A percentile compares a stretch with the other conserved stretches of the same genome.
phyloP scores from a whole-genome alignment of 2,329 filamentous ascomycete genomes.

The Ceratocystiopsis brevicomis region DNA sequence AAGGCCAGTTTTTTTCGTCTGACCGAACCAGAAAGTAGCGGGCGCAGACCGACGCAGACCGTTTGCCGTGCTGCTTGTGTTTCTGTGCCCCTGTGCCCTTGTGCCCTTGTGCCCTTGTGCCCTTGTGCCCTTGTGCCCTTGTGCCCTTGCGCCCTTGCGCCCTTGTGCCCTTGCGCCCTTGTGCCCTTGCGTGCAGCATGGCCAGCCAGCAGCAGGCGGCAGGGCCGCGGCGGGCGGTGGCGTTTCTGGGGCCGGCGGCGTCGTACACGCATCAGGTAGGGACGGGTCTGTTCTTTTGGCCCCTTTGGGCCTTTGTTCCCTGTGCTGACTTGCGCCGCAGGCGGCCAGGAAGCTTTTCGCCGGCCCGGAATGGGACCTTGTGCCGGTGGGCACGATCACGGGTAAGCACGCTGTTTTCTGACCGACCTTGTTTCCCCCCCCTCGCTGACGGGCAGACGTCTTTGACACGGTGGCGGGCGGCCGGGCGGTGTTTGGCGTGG shows the following conservation, averaged over 20 bases:
- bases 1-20: too few relatives aligned
- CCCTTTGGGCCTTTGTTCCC: neutral
- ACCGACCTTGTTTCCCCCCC: too few relatives aligned
- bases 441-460: slow-evolving; percentile 35
- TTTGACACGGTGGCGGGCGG: slow-evolving; percentile 59
- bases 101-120: too few relatives aligned
- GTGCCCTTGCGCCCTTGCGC: too few relatives aligned
- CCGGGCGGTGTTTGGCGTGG: slow-evolving; percentile 51
- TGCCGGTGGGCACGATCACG: slow-evolving; percentile 32
- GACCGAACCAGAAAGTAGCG: too few relatives aligned
- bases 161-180: neutral
- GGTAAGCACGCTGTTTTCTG: slow-evolving; percentile 13
- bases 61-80: too few relatives aligned
- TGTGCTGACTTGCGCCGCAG: slow-evolving; percentile 7
- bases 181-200: neutral
- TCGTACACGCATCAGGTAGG: slow-evolving; percentile 15
- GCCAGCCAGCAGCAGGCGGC: too few relatives aligned
- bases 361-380: slow-evolving; percentile 25
- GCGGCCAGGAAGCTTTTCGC: slow-evolving; percentile 24
- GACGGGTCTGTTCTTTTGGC: too few relatives aligned
- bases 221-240: slow-evolving; percentile 7
- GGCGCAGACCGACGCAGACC: neutral
- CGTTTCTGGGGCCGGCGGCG: slow-evolving; percentile 13
- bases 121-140: too few relatives aligned
- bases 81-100: too few relatives aligned